Conservation (phyloP, 2,329 filamentous ascomycete species). For the Cryphonectria japonica region DNA sequence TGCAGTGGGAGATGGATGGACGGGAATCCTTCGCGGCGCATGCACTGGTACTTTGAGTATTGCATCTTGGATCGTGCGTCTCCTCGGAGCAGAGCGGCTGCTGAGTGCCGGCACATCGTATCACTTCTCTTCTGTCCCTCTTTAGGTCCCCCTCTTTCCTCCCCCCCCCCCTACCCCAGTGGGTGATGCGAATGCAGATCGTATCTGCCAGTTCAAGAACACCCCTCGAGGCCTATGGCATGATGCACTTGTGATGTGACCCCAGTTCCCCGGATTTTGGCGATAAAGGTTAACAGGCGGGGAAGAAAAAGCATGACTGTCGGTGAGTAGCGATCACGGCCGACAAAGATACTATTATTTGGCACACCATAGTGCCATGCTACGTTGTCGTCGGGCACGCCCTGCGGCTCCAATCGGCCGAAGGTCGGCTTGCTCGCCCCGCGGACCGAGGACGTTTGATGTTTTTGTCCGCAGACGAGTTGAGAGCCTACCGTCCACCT, state of each 20-base stretch:
- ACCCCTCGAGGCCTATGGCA: background rate
- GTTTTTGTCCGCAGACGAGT: background rate
- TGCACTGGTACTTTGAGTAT: background rate
- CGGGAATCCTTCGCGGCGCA: background rate
- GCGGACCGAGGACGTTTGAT: background rate
- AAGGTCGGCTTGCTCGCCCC: background rate
- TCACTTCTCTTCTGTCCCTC: background rate
- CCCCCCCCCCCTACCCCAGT: no score
- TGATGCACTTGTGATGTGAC: background rate
- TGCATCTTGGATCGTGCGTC: conserved; percentile 8
- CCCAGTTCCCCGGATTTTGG: background rate
- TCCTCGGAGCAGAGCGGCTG: conserved; percentile 7
- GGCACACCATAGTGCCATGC: background rate
- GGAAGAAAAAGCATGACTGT: background rate
- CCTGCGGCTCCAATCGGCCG: background rate
- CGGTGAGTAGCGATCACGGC: conserved; percentile 1
- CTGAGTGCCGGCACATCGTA: conserved; percentile 2
- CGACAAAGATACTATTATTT: background rate
- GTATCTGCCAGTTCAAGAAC: background rate
- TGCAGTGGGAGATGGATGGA: background rate
- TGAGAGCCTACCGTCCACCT: background rate
- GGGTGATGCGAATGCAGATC: background rate
- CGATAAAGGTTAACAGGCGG: background rate
- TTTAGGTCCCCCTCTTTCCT: background rate
- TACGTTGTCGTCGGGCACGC: background rate